Evolutionary conservation across 2,329 filamentous ascomycete species (phyloP), one percentile per base, ranked within the genome.

Genomic region (Teratosphaeriaceae sp.): DNA sequence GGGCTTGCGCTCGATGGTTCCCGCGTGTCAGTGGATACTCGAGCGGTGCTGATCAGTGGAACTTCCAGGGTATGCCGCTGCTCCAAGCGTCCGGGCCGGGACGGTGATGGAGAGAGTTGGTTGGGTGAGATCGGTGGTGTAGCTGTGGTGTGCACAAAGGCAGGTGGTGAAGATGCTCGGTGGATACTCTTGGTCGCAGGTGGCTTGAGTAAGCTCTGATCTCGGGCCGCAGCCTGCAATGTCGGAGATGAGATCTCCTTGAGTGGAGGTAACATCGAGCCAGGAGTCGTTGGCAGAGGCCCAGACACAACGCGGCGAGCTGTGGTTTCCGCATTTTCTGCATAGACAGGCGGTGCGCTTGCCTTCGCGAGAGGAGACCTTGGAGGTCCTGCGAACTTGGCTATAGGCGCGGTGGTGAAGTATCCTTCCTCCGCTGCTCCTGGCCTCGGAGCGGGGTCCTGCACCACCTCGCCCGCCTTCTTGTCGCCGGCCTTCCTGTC

Each of bases 61-160:
- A 95, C 87, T 64, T 95, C 88, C 20, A 96, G 74, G 0, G 88
- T 95, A 66, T 95, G 85, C 51, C 89, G 80, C 48, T 95, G 87
- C 63, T 84, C 84, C 38, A 90, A 69, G 43, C 78, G 75, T 16
- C 76, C 66, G 23, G 72, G 69, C 12, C 73, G 71, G 7, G 78
- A 63, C 64, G 27, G 65, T 59, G 36, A 29, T 31, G 62, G 61
- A 15, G 65, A 55, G 22, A 61, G 57, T 40, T 65, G 61, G 20
- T 42, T 68, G 66, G 54, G 79, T 78, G 56, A 77, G 58, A 39
- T 61, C 50, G 82, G 73, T 8, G 84, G 80, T 2, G 61, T 44
- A 18, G 44, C 39, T 0, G 56, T 44, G 27, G 53, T 49, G 34
- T 41, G 64, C 56, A 45, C 41, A 20, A 54, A 69, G 47, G 56